Percentiles rank a stretch among this genome's conserved stretches.
These are phyloP conservation scores for Citrus medica DNA, from an alignment of 345 rosid genomes.

Conservation along the genomic window DNA sequence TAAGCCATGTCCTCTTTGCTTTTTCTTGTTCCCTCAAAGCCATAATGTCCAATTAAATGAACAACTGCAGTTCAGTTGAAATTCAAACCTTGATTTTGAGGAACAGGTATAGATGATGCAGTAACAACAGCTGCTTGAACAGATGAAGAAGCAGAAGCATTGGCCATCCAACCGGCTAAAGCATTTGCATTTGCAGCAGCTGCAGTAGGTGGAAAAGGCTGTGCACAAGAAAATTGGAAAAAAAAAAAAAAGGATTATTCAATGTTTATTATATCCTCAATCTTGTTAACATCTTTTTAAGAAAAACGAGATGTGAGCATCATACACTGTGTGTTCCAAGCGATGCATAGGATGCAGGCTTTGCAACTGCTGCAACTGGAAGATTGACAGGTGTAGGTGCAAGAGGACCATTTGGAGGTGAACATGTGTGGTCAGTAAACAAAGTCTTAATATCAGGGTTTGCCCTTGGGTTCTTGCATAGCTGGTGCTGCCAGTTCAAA, in stretches of 20 bases:
- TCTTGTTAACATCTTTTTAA: not conserved
- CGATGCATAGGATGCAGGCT: conserved; percentile 50
- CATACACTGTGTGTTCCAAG: conserved; percentile 62
- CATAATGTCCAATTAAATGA: not conserved
- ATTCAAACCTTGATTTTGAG: conserved; percentile 73
- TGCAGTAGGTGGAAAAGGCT: conserved; percentile 65
- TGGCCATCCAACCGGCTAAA: conserved; percentile 86
- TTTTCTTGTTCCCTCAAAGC: not conserved
- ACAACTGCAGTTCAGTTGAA: not conserved
- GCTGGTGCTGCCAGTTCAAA: conserved; percentile 91
- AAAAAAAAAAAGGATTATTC: conserved; percentile 1
- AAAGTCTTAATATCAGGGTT: conserved; percentile 86
- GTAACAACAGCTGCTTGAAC: conserved; percentile 86
- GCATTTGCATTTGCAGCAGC: conserved; percentile 58
- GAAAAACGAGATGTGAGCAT: conserved; percentile 1
- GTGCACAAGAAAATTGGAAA: not conserved
- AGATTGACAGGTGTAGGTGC: conserved; percentile 59
- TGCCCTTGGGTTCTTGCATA: conserved; percentile 80
- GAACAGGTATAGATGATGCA: conserved; percentile 68
- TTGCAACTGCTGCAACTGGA: conserved; percentile 53
- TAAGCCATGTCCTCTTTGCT: not conserved
- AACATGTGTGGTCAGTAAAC: conserved; percentile 69
- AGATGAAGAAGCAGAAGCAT: conserved; percentile 68
- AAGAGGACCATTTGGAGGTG: conserved; percentile 67
- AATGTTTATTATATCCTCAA: not conserved